Percentiles rank a stretch among this genome's conserved stretches.
These are phyloP conservation scores for Phytophthora tubulina DNA, from an alignment of 352 stramenopile species.

Conservation along the genomic window DNA sequence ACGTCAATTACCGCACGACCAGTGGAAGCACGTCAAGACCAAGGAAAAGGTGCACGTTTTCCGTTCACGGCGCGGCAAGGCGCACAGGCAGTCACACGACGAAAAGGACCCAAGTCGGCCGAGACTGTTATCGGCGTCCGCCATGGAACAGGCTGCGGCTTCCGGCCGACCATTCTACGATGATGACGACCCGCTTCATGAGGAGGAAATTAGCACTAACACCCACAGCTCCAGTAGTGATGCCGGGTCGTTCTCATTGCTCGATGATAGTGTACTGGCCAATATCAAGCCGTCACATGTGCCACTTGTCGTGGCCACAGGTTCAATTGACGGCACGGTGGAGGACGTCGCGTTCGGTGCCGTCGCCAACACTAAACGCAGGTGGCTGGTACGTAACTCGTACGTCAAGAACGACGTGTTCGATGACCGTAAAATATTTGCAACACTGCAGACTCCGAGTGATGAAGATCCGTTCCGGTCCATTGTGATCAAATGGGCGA, in stretches of 20 bases:
- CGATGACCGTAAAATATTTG: constrained; percentile 40
- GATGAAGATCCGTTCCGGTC: constrained; percentile 57
- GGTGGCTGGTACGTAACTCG: constrained; percentile 40
- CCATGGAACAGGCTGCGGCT: constrained; percentile 34
- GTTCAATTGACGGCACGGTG: constrained; percentile 41
- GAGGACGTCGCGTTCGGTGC: constrained; percentile 45
- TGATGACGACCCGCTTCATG: constrained; percentile 24
- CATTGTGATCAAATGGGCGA: constrained; percentile 51
- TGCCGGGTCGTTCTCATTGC: constrained; percentile 41
- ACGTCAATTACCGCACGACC: constrained; percentile 40
- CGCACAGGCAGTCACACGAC: constrained; percentile 28
- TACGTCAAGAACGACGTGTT: constrained; percentile 48
- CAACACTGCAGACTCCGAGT: constrained; percentile 35
- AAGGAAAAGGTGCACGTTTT: constrained; percentile 64
- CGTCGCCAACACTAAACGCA: constrained; percentile 35
- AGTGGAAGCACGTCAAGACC: constrained; percentile 65
- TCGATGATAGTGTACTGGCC: constrained; percentile 39
- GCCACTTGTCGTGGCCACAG: constrained; percentile 41
- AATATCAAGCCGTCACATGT: constrained; percentile 32
- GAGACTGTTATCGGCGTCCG: constrained; percentile 43
- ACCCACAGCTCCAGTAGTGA: constrained; percentile 43
- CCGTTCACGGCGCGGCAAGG: constrained; percentile 44
- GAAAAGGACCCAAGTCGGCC: constrained; percentile 47
- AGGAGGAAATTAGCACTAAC: constrained; percentile 30
- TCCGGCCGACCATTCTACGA: constrained; percentile 30